Evolutionary conservation across 164 flowering plant genomes (phyloP).

Genomic region (Santalum album): DNA sequence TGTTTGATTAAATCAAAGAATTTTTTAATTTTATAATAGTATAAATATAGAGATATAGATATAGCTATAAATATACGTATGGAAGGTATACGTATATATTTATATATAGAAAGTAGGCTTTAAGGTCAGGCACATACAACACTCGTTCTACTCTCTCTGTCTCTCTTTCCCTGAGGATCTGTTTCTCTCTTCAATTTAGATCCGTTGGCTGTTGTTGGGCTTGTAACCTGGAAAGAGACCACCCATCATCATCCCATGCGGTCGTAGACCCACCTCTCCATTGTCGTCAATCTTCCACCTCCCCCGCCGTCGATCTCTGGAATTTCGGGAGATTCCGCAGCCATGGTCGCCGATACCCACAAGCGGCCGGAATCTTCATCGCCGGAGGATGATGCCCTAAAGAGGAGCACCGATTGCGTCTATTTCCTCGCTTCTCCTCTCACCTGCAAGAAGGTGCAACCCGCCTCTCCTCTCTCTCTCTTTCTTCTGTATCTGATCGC

Average conservation of each 20-base stretch:
- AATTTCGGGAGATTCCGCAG: not conserved
- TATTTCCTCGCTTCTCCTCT: conserved; percentile 91
- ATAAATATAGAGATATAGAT: no score
- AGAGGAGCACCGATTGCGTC: conserved; percentile 79
- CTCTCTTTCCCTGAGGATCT: not conserved
- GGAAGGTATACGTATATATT: no score
- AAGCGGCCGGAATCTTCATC: conserved; percentile 9
- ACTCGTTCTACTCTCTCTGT: not conserved
- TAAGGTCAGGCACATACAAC: not conserved
- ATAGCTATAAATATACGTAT: no score
- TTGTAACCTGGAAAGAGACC: no score
- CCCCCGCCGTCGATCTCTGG: not conserved
- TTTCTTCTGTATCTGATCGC: not conserved
- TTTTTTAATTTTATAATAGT: no score
- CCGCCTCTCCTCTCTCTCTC: not conserved
- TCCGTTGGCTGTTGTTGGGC: not conserved
- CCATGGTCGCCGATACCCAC: not conserved
- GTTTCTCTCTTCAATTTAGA: not conserved
- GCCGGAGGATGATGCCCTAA: conserved; percentile 58
- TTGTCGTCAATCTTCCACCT: not conserved
- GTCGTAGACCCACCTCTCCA: not conserved
- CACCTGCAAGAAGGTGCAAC: conserved; percentile 73
- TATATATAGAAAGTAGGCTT: no score
- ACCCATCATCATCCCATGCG: not conserved
- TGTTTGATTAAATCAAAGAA: no score